Evolutionary conservation across 2,329 filamentous ascomycete genomes (phyloP).

Genomic region (Cryphonectria japonica): DNA sequence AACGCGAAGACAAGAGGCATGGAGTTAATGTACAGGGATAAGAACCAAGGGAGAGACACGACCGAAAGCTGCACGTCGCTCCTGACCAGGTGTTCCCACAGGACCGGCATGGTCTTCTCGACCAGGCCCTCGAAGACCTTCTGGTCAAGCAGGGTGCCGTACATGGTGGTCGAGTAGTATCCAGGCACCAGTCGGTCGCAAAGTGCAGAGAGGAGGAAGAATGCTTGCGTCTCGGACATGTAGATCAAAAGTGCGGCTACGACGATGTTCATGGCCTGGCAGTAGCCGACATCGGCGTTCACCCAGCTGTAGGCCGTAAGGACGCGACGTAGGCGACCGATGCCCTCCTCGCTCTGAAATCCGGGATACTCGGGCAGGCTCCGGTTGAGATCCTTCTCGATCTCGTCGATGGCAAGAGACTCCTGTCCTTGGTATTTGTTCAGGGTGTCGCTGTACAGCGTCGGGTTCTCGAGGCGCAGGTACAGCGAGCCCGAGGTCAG

Average conservation of each 20-base stretch:
- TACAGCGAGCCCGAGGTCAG: slow-evolving; percentile 90
- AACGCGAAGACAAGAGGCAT: slow-evolving; percentile 99
- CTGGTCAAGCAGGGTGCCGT: slow-evolving; percentile 94
- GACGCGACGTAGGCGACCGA: slow-evolving; percentile 84
- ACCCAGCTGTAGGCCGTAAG: slow-evolving; percentile 98
- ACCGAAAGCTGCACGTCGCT: slow-evolving; percentile 97
- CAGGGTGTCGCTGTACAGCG: slow-evolving; percentile 81
- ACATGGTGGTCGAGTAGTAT: slow-evolving; percentile 99
- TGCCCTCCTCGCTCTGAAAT: slow-evolving; percentile 95
- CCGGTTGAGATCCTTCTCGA: slow-evolving; percentile 96
- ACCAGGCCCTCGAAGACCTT: slow-evolving; percentile 97
- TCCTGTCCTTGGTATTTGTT: slow-evolving; percentile 81
- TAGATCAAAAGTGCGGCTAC: slow-evolving; percentile 98
- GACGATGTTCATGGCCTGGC: slow-evolving; percentile 99
- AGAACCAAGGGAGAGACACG: slow-evolving; percentile 95
- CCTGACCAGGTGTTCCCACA: slow-evolving; percentile 98
- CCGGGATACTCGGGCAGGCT: slow-evolving; percentile 96
- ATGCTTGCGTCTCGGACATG: slow-evolving; percentile 95
- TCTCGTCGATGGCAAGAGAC: slow-evolving; percentile 96
- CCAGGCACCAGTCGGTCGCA: slow-evolving; percentile 93
- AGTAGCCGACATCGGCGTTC: slow-evolving; percentile 94
- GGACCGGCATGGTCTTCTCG: slow-evolving; percentile 97
- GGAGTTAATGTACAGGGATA: slow-evolving; percentile 98
- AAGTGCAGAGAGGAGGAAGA: slow-evolving; percentile 87
- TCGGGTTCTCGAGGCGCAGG: slow-evolving; percentile 82